Evolutionary conservation across 1,284 basidiomycete genomes (phyloP), one percentile per base, ranked within the genome.

Genomic region (Cryptococcus sp.): DNA sequence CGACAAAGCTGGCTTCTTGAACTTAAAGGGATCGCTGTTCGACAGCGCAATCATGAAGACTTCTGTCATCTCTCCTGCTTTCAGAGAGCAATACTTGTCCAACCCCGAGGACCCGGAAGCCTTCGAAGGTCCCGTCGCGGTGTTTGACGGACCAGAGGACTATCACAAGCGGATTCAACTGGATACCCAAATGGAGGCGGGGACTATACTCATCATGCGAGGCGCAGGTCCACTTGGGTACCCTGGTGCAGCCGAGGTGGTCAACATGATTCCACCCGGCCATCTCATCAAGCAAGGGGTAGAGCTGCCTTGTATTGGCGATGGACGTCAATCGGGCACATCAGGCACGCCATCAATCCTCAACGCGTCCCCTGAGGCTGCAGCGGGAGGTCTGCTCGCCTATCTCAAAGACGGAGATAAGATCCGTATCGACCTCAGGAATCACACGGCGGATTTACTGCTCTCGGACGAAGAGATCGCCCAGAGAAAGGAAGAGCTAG

Each of bases 31-130:
- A 6, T 71, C 65, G 49, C 64, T 79, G 8, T 79, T 79, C 70
- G 74, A 79, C 66, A 72, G 70, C 47, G 77, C 75, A 10, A 79
- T 79, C 67, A 79, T 79, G 77, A 79, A 79, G 65, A 77, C 76
- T 6, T 77, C 74, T 5, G 77, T 79, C 51, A 79, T 79, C 64
- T 69, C 65, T 10, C 56, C 64, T 17, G 62, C 61, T 7, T 79
- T 78, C 64, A 54, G 65, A 10, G 63, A 74, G 39, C 74, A 75
- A 56, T 79, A 73, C 68, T 64, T 79, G 13, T 70, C 69, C 19
- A 71, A 77, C 55, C 75, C 75, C 11, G 55, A 71, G 8, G 76
- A 78, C 56, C 76, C 76, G 2, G 74, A 72, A 69, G 77, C 77
- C 10, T 79, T 79, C 62, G 74, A 79, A 59, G 77, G 77, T 16